A percentile compares a stretch with the other conserved stretches of the same genome.
Evolutionary conservation across 805 yeast species (phyloP).

Genomic region (Kurtzmaniella fragi): DNA sequence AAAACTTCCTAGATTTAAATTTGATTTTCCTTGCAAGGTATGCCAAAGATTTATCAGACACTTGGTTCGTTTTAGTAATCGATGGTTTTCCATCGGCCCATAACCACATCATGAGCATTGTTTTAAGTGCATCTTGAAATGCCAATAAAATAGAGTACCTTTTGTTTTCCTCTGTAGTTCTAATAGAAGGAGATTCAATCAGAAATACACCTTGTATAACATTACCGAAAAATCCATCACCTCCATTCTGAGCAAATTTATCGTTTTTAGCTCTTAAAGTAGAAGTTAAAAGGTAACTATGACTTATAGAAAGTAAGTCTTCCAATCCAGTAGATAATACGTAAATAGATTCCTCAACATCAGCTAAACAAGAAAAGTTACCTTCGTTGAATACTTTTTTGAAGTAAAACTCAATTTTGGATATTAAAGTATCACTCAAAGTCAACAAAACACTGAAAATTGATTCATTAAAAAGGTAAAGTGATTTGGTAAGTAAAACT

Average conservation of each 20-base stretch:
- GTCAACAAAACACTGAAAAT: conserved; percentile 54
- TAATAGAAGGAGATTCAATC: conserved; percentile 55
- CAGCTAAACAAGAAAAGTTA: conserved; percentile 11
- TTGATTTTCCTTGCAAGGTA: conserved; percentile 55
- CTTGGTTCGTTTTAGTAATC: background rate
- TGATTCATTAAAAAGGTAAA: conserved; percentile 46
- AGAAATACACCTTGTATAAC: conserved; percentile 78
- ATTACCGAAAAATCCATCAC: conserved; percentile 44
- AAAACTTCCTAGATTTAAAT: conserved; percentile 58
- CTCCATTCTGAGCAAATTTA: background rate
- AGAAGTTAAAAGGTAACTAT: conserved; percentile 45
- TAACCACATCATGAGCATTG: conserved; percentile 64
- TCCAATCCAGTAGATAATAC: conserved; percentile 59
- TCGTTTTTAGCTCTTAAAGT: conserved; percentile 14
- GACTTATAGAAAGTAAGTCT: conserved; percentile 55
- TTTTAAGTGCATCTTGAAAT: conserved; percentile 52
- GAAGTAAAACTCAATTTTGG: conserved; percentile 32
- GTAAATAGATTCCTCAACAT: conserved; percentile 39
- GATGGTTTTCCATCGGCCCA: conserved; percentile 49
- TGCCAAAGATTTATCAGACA: conserved; percentile 23
- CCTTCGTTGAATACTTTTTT: conserved; percentile 14
- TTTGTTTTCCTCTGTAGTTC: conserved; percentile 48
- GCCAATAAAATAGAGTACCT: conserved; percentile 56
- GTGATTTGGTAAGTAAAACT: conserved; percentile 44
- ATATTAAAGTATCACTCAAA: conserved; percentile 46